Evolutionary conservation across 1,139 yeast genomes (phyloP).

Genomic region (Pichia sp.): DNA sequence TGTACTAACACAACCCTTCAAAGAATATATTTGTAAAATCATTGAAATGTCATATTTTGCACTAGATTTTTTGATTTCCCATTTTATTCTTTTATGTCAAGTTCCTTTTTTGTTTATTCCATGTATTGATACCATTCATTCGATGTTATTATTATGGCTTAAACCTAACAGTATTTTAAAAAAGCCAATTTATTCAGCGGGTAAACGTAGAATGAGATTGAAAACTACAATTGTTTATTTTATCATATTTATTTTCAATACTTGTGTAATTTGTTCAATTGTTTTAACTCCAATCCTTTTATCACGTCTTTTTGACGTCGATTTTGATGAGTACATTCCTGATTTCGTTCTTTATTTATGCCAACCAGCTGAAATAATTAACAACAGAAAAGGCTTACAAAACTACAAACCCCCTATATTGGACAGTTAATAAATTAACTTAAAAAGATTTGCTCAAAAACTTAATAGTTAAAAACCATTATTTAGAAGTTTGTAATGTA

Average conservation of each 20-base stretch:
- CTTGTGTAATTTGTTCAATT: conserved; percentile 30
- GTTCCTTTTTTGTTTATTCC: conserved; percentile 52
- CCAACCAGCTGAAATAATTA: conserved; percentile 37
- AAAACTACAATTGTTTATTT: conserved; percentile 31
- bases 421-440: neutral
- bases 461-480: too few relatives aligned
- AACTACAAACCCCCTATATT: conserved; percentile 24
- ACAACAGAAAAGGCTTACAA: conserved; percentile 37
- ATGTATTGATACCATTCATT: conserved; percentile 52
- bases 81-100: conserved; percentile 44
- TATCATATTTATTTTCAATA: conserved; percentile 34
- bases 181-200: conserved; percentile 34
- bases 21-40: conserved; percentile 50
- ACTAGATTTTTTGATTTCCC: conserved; percentile 48
- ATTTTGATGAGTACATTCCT: conserved; percentile 38
- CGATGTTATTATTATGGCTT: conserved; percentile 54
- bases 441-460: too few relatives aligned
- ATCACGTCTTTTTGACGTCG: conserved; percentile 32
- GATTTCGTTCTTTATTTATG: conserved; percentile 32
- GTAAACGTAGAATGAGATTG: conserved; percentile 25
- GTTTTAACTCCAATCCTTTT: conserved; percentile 38
- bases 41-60: conserved; percentile 52
- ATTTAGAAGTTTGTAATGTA: too few relatives aligned
- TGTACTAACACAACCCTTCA: conserved; percentile 45
- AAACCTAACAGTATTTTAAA: conserved; percentile 47